Percentiles rank a stretch among this genome's conserved stretches.
Conservation (phyloP, 2,329 filamentous ascomycete species). For the Venturia aucupariae region DNA sequence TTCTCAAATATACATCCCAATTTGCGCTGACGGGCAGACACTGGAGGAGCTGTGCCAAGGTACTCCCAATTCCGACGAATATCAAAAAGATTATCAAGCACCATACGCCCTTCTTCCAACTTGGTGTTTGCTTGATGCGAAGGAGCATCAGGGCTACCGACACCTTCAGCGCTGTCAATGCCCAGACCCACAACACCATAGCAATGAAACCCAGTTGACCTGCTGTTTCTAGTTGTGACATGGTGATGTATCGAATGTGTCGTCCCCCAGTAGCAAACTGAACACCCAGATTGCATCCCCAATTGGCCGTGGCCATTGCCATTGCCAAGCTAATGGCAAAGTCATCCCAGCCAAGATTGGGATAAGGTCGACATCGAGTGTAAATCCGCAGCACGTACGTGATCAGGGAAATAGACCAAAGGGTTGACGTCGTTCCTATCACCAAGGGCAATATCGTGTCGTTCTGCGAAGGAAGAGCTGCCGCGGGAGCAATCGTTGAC, state of each 20-base stretch:
- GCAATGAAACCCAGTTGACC: not conserved
- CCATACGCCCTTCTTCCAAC: slow-evolving; percentile 10
- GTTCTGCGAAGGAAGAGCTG: not conserved
- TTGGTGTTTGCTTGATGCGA: slow-evolving; percentile 2
- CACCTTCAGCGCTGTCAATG: slow-evolving; percentile 9
- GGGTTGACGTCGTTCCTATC: not conserved
- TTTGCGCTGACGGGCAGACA: slow-evolving; percentile 10
- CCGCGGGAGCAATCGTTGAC: not conserved
- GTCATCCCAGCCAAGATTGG: slow-evolving; percentile 11
- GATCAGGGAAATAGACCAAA: not conserved
- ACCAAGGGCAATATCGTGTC: not conserved
- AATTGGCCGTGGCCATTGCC: not conserved
- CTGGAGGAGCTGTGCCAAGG: not conserved
- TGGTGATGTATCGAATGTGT: not conserved
- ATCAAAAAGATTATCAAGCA: not conserved
- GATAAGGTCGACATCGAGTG: not conserved
- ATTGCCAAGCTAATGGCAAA: slow-evolving; percentile 10
- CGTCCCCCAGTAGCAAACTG: not conserved
- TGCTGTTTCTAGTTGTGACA: not conserved
- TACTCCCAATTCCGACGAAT: not conserved
- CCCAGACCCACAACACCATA: slow-evolving; percentile 11
- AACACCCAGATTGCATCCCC: not conserved
- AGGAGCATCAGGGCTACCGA: slow-evolving; percentile 9
- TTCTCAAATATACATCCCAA: not conserved
- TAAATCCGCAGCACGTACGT: slow-evolving; percentile 4